Percentiles rank a stretch among this genome's conserved stretches.
phyloP scores from a whole-genome alignment of 257 asterid species.

The Nicotiana otophora region DNA sequence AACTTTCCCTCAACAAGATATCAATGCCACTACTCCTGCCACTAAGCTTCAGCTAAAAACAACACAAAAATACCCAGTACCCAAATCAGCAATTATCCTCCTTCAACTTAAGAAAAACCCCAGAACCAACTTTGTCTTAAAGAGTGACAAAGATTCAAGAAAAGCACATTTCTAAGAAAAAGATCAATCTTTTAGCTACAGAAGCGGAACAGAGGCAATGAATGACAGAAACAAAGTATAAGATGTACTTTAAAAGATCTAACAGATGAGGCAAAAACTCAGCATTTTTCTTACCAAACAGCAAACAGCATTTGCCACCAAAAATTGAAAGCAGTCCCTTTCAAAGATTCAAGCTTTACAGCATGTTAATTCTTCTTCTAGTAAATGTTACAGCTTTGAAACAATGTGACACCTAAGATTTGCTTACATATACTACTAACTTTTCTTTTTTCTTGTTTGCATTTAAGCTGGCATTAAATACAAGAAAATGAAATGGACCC shows the following conservation, averaged over 20 bases:
- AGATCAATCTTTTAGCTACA: neutral
- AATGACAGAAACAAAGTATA: neutral
- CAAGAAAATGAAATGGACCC: neutral
- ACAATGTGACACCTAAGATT: slow-evolving; percentile 6
- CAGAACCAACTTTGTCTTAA: neutral
- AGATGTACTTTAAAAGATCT: slow-evolving; percentile 32
- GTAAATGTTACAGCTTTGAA: neutral
- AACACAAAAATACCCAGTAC: neutral
- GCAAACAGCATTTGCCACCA: slow-evolving; percentile 29
- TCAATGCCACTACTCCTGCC: neutral
- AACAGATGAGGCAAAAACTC: neutral
- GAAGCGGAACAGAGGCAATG: neutral
- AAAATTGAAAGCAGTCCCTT: slow-evolving; percentile 2
- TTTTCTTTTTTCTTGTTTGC: neutral
- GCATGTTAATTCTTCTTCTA: neutral
- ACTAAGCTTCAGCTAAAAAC: neutral
- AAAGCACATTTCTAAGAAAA: neutral
- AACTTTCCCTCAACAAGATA: neutral
- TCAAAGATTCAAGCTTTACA: slow-evolving; percentile 14
- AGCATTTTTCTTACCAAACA: neutral
- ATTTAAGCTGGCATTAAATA: neutral
- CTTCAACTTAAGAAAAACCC: neutral
- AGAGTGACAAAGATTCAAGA: neutral
- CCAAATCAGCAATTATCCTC: neutral
- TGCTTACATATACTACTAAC: neutral